These are phyloP conservation scores for Geotrichum histeridarum DNA, from an alignment of 1,139 yeast genomes.

Conservation along the genomic window DNA sequence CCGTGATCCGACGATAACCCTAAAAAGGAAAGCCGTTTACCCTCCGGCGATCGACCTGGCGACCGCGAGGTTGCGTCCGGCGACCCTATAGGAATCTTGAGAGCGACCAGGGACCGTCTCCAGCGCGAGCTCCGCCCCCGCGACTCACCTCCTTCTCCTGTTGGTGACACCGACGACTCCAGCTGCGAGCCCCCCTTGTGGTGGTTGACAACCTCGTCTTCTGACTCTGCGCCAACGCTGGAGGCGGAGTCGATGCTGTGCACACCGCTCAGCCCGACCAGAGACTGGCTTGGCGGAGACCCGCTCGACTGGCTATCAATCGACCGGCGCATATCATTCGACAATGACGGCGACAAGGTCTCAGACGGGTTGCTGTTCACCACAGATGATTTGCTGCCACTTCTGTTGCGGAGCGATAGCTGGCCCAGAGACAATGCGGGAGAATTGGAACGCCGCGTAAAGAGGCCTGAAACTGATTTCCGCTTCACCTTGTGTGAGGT, in stretches of 20 bases:
- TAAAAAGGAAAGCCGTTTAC: too few relatives aligned
- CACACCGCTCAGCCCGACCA: constrained; percentile 15
- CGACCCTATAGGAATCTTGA: constrained; percentile 18
- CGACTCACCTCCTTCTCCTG: background rate
- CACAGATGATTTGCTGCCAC: background rate
- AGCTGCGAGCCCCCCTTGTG: background rate
- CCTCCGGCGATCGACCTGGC: background rate
- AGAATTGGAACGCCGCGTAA: constrained; percentile 8
- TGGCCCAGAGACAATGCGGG: constrained; percentile 10
- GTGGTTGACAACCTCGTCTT: constrained; percentile 22
- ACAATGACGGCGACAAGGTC: constrained; percentile 2
- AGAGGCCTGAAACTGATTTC: constrained; percentile 9
- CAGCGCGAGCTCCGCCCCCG: constrained; percentile 28
- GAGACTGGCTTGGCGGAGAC: constrained; percentile 15
- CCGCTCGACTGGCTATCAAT: background rate
- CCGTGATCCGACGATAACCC: background rate
- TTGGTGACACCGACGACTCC: background rate
- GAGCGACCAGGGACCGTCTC: constrained; percentile 31
- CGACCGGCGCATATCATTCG: background rate
- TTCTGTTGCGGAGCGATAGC: constrained; percentile 1
- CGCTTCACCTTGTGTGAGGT: constrained; percentile 3
- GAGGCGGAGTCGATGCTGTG: constrained; percentile 28
- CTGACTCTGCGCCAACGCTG: constrained; percentile 23
- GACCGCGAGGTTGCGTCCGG: background rate
- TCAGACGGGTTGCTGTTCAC: constrained; percentile 7